Conservation (phyloP, 805 yeast genomes). For the Lachancea waltii region DNA sequence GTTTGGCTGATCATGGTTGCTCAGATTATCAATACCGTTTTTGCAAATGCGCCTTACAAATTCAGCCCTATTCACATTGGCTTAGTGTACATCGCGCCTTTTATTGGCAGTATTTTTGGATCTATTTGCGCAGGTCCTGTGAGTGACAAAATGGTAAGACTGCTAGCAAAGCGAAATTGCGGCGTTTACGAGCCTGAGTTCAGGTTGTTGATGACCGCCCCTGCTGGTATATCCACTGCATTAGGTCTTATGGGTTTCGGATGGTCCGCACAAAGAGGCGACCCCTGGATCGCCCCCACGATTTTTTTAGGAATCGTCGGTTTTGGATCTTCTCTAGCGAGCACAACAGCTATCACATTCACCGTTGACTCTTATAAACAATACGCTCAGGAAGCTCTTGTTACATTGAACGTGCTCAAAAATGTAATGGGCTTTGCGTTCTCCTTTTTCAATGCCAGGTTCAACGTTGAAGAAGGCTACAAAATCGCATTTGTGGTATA, state of each 20-base stretch:
- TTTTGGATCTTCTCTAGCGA: conserved; percentile 55
- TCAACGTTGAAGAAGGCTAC: conserved; percentile 37
- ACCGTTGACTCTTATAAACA: conserved; percentile 50
- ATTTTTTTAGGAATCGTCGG: conserved; percentile 49
- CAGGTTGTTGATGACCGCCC: conserved; percentile 8
- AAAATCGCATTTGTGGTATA: conserved; percentile 44
- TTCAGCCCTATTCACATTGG: conserved; percentile 45
- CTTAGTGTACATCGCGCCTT: conserved; percentile 48
- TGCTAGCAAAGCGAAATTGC: conserved; percentile 38
- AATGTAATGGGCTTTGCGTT: conserved; percentile 50
- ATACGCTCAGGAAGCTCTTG: conserved; percentile 54
- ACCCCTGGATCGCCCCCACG: conserved; percentile 53
- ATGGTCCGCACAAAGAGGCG: conserved; percentile 44
- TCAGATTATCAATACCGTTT: conserved; percentile 48
- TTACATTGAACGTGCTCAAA: conserved; percentile 48
- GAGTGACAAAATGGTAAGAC: conserved; percentile 44
- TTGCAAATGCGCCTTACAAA: conserved; percentile 36
- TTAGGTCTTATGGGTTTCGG: conserved; percentile 45
- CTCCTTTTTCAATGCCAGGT: conserved; percentile 48
- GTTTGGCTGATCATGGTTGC: conserved; percentile 60
- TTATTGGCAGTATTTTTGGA: conserved; percentile 52
- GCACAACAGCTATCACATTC: conserved; percentile 56
- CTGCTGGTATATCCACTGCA: conserved; percentile 8
- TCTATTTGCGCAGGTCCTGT: conserved; percentile 46
- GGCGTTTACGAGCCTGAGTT: conserved; percentile 62